phyloP scores from a whole-genome alignment of 305 asterid species.

The Striga hermonthica region DNA sequence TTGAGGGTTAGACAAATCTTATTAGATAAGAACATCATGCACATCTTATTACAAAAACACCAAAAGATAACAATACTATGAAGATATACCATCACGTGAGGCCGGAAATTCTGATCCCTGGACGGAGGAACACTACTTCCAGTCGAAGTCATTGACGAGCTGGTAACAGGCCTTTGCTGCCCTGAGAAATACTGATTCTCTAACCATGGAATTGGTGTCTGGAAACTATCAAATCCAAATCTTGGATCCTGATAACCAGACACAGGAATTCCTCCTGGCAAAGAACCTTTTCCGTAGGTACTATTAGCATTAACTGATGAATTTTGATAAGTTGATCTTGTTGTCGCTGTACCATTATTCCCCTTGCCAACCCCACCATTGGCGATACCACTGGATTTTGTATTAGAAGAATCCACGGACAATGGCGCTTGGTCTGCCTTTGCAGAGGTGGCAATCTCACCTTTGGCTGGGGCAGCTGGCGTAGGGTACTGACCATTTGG shows the following conservation, averaged over 20 bases:
- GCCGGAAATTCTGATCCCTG: slow-evolving; percentile 45
- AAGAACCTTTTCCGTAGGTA: slow-evolving; percentile 36
- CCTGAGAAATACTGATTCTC: slow-evolving; percentile 49
- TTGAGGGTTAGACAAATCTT: no score
- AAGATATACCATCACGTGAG: slow-evolving; percentile 45
- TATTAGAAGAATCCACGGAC: slow-evolving; percentile 46
- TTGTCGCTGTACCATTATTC: slow-evolving; percentile 34
- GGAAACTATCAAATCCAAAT: slow-evolving; percentile 52
- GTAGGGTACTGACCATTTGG: slow-evolving; percentile 43
- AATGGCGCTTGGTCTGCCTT: slow-evolving; percentile 50
- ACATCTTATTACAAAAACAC: no score
- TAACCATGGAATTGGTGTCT: slow-evolving; percentile 54
- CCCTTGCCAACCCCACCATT: slow-evolving; percentile 45
- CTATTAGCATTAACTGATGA: slow-evolving; percentile 44
- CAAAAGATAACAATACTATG: no score
- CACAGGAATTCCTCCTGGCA: slow-evolving; percentile 45
- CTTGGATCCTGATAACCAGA: slow-evolving; percentile 59
- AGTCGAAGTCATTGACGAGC: slow-evolving; percentile 44
- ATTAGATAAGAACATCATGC: no score
- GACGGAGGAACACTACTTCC: slow-evolving; percentile 48
- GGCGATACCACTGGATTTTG: slow-evolving; percentile 47
- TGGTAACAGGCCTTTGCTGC: slow-evolving; percentile 39
- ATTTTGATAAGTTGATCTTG: slow-evolving; percentile 42
- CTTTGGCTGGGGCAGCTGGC: slow-evolving; percentile 42
- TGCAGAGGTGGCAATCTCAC: slow-evolving; percentile 47